Evolutionary conservation across 139 green algal species (phyloP).

Genomic region (Closterium sp.): DNA sequence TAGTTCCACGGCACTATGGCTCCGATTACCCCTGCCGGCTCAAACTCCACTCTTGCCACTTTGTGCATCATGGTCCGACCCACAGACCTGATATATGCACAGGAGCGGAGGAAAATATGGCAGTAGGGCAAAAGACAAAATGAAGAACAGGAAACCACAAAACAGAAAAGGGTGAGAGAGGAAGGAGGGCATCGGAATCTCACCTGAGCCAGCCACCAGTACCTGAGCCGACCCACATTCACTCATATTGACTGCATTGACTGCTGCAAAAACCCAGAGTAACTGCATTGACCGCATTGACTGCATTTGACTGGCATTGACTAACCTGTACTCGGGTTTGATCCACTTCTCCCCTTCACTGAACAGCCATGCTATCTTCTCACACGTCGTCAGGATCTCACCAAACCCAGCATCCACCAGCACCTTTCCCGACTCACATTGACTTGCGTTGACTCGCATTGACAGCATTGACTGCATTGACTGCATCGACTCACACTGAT

Average conservation of each 20-base stretch:
- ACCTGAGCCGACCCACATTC: too few species aligned
- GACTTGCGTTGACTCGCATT: too few species aligned
- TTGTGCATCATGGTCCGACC: slow-evolving; percentile 97
- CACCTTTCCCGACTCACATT: slow-evolving; percentile 65
- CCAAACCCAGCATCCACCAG: slow-evolving; percentile 93
- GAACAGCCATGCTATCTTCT: slow-evolving; percentile 94
- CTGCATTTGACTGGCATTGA: background rate
- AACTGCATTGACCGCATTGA: too few species aligned
- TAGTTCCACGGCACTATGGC: slow-evolving; percentile 99
- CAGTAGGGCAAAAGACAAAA: background rate
- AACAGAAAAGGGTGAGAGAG: too few species aligned
- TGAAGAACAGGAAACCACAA: too few species aligned
- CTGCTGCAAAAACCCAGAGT: too few species aligned
- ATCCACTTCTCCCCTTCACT: slow-evolving; percentile 78
- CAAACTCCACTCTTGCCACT: background rate
- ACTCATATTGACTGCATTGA: background rate
- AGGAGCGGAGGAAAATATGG: background rate
- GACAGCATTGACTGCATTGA: background rate
- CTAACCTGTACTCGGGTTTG: slow-evolving; percentile 65
- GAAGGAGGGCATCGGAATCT: too few species aligned
- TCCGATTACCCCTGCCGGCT: too few species aligned
- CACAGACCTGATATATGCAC: slow-evolving; percentile 54
- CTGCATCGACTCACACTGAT: background rate
- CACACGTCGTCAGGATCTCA: slow-evolving; percentile 92
- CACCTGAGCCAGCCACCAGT: too few species aligned